Base-by-base conservation (phyloP, 2,329 filamentous ascomycete species). In the Endothia cerciana region DNA sequence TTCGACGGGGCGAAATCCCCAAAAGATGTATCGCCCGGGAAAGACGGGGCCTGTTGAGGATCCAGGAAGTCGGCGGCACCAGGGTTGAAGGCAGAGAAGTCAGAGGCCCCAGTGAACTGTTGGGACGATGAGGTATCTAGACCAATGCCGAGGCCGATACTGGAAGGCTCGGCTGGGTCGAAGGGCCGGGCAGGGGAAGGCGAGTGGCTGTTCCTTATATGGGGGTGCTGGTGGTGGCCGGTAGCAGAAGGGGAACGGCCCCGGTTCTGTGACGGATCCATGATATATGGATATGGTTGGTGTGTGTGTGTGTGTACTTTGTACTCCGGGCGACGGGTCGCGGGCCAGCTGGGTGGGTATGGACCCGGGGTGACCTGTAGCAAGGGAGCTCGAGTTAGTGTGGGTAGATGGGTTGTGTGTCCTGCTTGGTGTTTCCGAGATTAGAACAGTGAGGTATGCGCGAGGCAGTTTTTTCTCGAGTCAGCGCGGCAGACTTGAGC, bases 181-280 rank as follows among this genome's bases (percentile, higher is more conserved):
- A 84, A 85, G 72, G 81, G 81, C 77, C 78, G 77, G 73, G 76
- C 83, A 76, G 85, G 85, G 74, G 87, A 87, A 72, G 87, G 86
- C 47, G 66, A 68, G 77, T 87, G 87, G 71, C 81, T 85, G 76
- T 87, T 87, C 77, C 85, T 90, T 89, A 91, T 89, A 88, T 87
- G 83, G 80, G 81, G 76, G 30, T 57, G 64, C 75, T 78, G 61
- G 41, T 58, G 33, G 38, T 55, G 41, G 7, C 51, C 53, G 17
- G 55, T 25, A 47, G 61, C 61, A 57, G 61, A 63, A 28, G 51
- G 61, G 40, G 61, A 63, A 13, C 61, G 61, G 38, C 61, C 40
- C 53, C 61, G 61, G 49, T 38, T 47, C 53, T 49, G 61, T 30
- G 61, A 63, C 43, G 61, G 51, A 28, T 63, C 61, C 61, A 63